phyloP scores from a whole-genome alignment of 495 filamentous ascomycete species.

The Aspergillus carlsbadensis region DNA sequence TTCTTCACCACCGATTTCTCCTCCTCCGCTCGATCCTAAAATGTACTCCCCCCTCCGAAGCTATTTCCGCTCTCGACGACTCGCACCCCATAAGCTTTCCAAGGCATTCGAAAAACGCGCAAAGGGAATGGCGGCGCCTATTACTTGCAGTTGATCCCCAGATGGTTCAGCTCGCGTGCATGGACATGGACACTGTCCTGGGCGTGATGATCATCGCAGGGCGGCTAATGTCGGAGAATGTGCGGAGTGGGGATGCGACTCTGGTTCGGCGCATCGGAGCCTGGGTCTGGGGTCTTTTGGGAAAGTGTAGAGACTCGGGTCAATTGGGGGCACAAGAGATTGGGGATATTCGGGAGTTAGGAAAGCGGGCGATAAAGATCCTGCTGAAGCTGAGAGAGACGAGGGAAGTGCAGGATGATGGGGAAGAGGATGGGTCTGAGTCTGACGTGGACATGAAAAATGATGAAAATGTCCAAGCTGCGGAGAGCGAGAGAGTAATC shows the following conservation, averaged over 20 bases:
- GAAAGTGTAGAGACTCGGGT: conserved; percentile 47
- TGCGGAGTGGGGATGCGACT: conserved; percentile 41
- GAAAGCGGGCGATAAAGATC: conserved; percentile 46
- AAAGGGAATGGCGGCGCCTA: conserved; percentile 51
- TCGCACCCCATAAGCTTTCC: conserved; percentile 58
- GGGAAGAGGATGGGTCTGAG: conserved; percentile 29
- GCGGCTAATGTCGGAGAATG: conserved; percentile 41
- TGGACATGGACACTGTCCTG: conserved; percentile 62
- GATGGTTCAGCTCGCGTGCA: conserved; percentile 65
- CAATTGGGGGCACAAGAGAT: conserved; percentile 51
- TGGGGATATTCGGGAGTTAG: conserved; percentile 47
- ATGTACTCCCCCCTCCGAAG: conserved; percentile 47
- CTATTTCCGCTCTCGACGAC: conserved; percentile 50
- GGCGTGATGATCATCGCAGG: conserved; percentile 45
- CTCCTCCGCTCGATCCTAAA: conserved; percentile 58
- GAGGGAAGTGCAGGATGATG: conserved; percentile 22
- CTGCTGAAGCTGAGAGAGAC: conserved; percentile 44
- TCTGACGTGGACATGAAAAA: conserved; percentile 23
- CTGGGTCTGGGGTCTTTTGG: conserved; percentile 53
- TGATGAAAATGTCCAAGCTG: conserved; percentile 12
- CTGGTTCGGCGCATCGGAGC: conserved; percentile 48
- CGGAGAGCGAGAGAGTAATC: conserved; percentile 15
- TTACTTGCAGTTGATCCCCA: conserved; percentile 57
- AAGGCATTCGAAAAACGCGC: conserved; percentile 35
- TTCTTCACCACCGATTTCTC: conserved; percentile 59